Conservation (phyloP, 2,329 filamentous ascomycete genomes). For the Chaetomium sp. region DNA sequence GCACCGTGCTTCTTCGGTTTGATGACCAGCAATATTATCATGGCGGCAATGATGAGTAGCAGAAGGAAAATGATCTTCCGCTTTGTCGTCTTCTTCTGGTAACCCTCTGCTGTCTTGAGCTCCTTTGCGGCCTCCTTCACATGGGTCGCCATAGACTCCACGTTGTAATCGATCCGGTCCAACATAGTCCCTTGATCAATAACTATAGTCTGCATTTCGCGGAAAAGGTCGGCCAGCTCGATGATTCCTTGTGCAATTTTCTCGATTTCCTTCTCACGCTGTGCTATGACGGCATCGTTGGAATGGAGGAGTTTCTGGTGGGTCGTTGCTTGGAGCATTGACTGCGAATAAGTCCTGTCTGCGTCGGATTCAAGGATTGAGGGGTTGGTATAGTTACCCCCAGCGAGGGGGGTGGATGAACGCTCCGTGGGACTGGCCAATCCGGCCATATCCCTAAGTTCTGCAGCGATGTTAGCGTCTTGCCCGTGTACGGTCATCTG, state of each 20-base stretch:
- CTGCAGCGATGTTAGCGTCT: constrained; percentile 47
- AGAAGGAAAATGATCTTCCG: constrained; percentile 91
- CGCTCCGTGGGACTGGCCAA: constrained; percentile 54
- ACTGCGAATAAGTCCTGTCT: constrained; percentile 89
- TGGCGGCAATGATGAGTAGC: constrained; percentile 76
- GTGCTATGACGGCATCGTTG: constrained; percentile 82
- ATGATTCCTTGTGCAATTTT: constrained; percentile 98
- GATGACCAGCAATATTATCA: constrained; percentile 81
- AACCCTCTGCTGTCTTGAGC: constrained; percentile 82
- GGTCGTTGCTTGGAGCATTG: constrained; percentile 77
- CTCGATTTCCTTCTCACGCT: constrained; percentile 94
- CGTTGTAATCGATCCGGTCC: constrained; percentile 96
- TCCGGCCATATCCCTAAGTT: constrained; percentile 71
- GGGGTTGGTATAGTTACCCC: constrained; percentile 69
- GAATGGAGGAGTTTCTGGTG: constrained; percentile 68
- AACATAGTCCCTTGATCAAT: constrained; percentile 90
- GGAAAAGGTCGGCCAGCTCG: constrained; percentile 93
- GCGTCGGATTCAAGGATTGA: constrained; percentile 91
- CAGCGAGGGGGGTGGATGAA: constrained; percentile 50
- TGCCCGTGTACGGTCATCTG: background rate
- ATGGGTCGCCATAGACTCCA: constrained; percentile 91
- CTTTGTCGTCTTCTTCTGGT: constrained; percentile 86
- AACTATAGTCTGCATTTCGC: constrained; percentile 93
- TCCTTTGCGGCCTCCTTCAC: constrained; percentile 94
- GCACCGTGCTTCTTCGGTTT: constrained; percentile 66